Percentiles rank a stretch among this genome's conserved stretches.
These are phyloP conservation scores for Saccharum hybrid DNA, from an alignment of 202 grass and related monocot species.

Conservation along the genomic window DNA sequence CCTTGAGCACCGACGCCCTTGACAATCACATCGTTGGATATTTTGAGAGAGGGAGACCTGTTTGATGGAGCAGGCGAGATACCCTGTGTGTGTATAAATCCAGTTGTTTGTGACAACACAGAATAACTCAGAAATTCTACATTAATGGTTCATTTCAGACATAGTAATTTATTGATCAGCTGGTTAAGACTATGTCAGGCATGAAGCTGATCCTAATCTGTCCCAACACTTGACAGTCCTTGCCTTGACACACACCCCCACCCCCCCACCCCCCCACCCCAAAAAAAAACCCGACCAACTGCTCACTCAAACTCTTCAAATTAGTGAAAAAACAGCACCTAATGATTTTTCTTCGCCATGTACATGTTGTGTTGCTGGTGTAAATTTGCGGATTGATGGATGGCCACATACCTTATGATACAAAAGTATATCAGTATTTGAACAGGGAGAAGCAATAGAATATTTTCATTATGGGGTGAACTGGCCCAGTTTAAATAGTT, in stretches of 20 bases:
- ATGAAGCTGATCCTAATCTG: not conserved
- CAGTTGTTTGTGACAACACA: not conserved
- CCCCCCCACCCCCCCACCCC: not conserved
- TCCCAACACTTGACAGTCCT: not conserved
- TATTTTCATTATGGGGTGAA: not conserved
- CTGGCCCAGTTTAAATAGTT: not conserved
- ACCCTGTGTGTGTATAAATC: not conserved
- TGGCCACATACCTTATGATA: too few relatives aligned
- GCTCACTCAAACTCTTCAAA: not conserved
- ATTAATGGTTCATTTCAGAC: slow-evolving; percentile 1
- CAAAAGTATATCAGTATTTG: not conserved
- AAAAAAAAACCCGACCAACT: not conserved
- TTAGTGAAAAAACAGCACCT: too few relatives aligned
- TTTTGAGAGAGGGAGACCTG: not conserved
- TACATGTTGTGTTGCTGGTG: too few relatives aligned
- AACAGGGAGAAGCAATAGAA: not conserved
- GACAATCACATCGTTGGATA: not conserved
- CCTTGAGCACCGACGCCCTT: too few relatives aligned
- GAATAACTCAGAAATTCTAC: not conserved
- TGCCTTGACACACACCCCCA: not conserved
- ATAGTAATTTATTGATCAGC: not conserved
- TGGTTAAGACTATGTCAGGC: not conserved
- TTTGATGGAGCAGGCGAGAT: not conserved
- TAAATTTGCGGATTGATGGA: too few relatives aligned
- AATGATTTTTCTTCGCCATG: too few relatives aligned